Evolutionary conservation across 495 filamentous ascomycete species (phyloP), one percentile per base, ranked within the genome.

Genomic region (Symbiotaphrina buchneri): DNA sequence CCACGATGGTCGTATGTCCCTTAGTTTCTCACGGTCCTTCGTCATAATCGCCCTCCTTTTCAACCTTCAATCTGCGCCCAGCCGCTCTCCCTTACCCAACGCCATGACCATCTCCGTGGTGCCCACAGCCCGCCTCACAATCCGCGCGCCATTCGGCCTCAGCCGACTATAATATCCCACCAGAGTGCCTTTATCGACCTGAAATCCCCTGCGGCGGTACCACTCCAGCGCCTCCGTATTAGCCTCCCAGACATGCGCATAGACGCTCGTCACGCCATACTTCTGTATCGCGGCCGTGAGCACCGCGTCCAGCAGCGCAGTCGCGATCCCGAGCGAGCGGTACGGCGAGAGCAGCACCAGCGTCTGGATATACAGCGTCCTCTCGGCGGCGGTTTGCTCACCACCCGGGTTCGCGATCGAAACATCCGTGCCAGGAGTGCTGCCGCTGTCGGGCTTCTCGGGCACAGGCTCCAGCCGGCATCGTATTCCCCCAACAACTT

Each of bases 201-300:
- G 47, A 39, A 97, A 97, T 3, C 85, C 82, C n/a, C 81, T 61
- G 33, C 65, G 63, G 14, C 47, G 39, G 58, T 97, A 97, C 87
- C 87, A 97, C 35, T 65, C 62, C 45, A 90, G 47, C 0, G 66
- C 87, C 25, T 92, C 87, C 7, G 66, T 62, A 45, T 97, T 95
- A 35, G 73, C 70, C 37, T 87, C 80, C 73, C 91, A 94, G 2
- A 95, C 87, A 54, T 97, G 87, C 10, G 87, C 87, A 32, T 78
- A 83, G 7, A 82, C 62, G 10, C 53, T 57, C 14, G 52, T 53
- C 7, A 74, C 51, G 14, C 61, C 52, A 25, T 68, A 60, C 13
- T 52, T 52, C 3, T 39, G 48, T 31, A 42, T 32, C 13, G 52
- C 54, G 35, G 49, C 46, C 3, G 47, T 47, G 18, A 68, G 45